These are phyloP conservation scores for Besnoitia besnoiti DNA, from an alignment of 169 alveolate species.

Conservation along the genomic window DNA sequence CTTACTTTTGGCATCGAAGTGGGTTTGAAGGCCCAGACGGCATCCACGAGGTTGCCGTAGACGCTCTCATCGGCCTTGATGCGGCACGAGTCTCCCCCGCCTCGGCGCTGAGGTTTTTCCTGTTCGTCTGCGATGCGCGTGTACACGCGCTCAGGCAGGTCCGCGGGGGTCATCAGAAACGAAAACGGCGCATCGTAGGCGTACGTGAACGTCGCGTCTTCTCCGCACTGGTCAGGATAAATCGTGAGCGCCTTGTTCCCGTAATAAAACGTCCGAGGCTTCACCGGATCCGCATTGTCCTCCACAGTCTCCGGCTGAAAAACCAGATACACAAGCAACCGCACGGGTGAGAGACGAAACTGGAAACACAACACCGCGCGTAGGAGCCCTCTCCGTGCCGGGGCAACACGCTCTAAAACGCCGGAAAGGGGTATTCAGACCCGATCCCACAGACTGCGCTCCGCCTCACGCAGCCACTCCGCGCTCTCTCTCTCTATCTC, in stretches of 20 bases:
- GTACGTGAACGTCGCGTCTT: constrained; percentile 40
- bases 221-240: constrained; percentile 13
- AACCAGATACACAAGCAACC: too few relatives aligned
- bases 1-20: neutral
- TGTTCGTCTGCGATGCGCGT: neutral
- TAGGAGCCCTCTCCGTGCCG: too few relatives aligned
- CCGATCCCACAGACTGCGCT: too few relatives aligned
- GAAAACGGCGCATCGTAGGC: neutral
- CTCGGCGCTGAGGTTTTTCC: neutral
- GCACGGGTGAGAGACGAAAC: too few relatives aligned
- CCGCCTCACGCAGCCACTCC: too few relatives aligned
- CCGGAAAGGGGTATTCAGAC: too few relatives aligned
- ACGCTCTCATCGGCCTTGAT: neutral
- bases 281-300: neutral
- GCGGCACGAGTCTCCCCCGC: neutral
- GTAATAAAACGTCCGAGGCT: neutral
- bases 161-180: neutral
- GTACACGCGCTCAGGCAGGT: neutral
- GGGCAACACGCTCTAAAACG: too few relatives aligned
- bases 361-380: neutral
- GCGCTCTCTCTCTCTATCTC: too few relatives aligned
- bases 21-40: constrained; percentile 14
- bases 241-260: neutral
- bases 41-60: neutral
- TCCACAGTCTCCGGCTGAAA: neutral